phyloP scores from a whole-genome alignment of 768 basidiomycete species.

The Lactarius akahatsu region DNA sequence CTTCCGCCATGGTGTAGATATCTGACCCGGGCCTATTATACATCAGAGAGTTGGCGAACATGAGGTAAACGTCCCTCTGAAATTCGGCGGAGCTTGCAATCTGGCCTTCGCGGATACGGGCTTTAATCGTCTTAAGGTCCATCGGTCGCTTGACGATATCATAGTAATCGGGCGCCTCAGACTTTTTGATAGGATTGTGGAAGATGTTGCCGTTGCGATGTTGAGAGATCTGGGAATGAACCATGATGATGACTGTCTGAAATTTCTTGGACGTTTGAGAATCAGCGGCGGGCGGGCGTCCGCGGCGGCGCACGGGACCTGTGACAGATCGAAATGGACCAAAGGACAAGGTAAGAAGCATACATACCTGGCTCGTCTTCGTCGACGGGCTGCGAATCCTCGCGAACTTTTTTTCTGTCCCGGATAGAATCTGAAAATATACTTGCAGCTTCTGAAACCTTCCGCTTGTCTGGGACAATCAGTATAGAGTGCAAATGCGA shows the following conservation, averaged over 20 bases:
- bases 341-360: neutral
- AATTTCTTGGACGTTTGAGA: constrained; percentile 59
- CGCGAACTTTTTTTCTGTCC: constrained; percentile 59
- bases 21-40: constrained; percentile 87
- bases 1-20: constrained; percentile 87
- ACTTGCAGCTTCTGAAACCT: constrained; percentile 54
- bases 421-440: constrained; percentile 43
- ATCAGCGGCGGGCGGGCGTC: constrained; percentile 30
- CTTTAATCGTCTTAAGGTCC: constrained; percentile 92
- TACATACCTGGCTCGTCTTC: constrained; percentile 54
- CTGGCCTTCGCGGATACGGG: constrained; percentile 76
- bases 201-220: constrained; percentile 90
- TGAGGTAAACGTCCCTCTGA: constrained; percentile 85
- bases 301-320: constrained; percentile 31
- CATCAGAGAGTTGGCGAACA: constrained; percentile 98
- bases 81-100: constrained; percentile 84
- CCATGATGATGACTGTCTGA: constrained; percentile 76
- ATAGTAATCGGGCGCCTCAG: constrained; percentile 88
- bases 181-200: constrained; percentile 82
- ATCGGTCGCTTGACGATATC: constrained; percentile 93
- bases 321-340: neutral
- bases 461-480: constrained; percentile 57
- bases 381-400: constrained; percentile 64
- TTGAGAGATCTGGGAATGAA: constrained; percentile 79
- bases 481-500: constrained; percentile 1